Conservation (phyloP, 345 rosid species). For the Citrus sp. region DNA sequence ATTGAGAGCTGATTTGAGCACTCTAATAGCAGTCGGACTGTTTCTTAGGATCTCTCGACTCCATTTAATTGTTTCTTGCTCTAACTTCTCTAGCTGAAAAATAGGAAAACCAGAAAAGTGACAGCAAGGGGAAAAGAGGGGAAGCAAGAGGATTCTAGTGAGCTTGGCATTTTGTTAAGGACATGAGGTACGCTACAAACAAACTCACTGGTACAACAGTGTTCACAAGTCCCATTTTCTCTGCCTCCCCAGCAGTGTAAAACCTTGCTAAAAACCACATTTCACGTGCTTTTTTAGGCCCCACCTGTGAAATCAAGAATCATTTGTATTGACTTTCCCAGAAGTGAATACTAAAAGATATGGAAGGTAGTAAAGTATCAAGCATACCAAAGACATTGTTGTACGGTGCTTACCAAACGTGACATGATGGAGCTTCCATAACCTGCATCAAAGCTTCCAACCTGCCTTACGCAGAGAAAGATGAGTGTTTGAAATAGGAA, state of each 20-base stretch:
- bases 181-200: not conserved
- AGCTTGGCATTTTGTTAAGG: not conserved
- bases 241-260: constrained; percentile 86
- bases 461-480: constrained; percentile 38
- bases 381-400: not conserved
- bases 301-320: constrained; percentile 44
- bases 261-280: constrained; percentile 94
- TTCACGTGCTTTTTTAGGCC: constrained; percentile 93
- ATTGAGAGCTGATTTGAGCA: constrained; percentile 86
- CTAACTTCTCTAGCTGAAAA: constrained; percentile 68
- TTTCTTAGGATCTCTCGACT: constrained; percentile 84
- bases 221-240: constrained; percentile 92
- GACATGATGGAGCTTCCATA: constrained; percentile 97
- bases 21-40: constrained; percentile 90
- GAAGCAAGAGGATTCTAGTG: not conserved
- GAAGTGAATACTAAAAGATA: not conserved
- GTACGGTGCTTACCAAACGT: constrained; percentile 59
- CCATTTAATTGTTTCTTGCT: constrained; percentile 87
- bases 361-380: not conserved
- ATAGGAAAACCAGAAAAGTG: not conserved
- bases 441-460: constrained; percentile 98
- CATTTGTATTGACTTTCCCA: not conserved
- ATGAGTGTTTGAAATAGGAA: not conserved
- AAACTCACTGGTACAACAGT: constrained; percentile 76
- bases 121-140: not conserved